A percentile compares a stretch with the other conserved stretches of the same genome.
These are phyloP conservation scores for Triticum turgidum DNA, from an alignment of 176 grass and related monocot genomes.

Conservation along the genomic window DNA sequence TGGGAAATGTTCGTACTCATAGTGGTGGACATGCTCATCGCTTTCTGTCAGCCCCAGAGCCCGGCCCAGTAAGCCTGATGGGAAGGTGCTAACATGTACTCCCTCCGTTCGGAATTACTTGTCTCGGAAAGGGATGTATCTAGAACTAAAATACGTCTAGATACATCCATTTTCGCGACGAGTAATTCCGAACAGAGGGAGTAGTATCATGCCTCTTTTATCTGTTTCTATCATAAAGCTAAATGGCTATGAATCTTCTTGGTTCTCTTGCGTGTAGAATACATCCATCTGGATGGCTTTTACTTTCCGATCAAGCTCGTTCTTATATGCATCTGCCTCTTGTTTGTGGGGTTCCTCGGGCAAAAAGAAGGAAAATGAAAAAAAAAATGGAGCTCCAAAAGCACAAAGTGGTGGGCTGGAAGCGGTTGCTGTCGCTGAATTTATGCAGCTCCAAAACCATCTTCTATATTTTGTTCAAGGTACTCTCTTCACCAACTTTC, in stretches of 20 bases:
- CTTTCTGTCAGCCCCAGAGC: neutral
- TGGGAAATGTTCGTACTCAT: neutral
- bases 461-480: neutral
- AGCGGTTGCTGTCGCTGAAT: neutral
- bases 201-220: too few species aligned
- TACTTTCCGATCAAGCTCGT: slow-evolving; percentile 24
- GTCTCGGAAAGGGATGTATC: too few species aligned
- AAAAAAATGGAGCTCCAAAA: neutral
- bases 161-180: too few species aligned
- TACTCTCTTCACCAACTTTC: slow-evolving; percentile 16
- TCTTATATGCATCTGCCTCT: neutral
- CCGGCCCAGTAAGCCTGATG: neutral
- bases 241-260: slow-evolving; percentile 16
- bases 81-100: neutral
- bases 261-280: slow-evolving; percentile 1
- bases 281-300: neutral
- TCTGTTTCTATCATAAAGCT: neutral
- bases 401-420: neutral
- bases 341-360: neutral
- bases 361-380: neutral
- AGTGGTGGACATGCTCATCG: neutral
- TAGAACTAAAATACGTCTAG: too few species aligned
- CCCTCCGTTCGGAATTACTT: too few species aligned
- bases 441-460: slow-evolving; percentile 30
- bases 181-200: too few species aligned